A percentile compares a stretch with the other conserved stretches of the same genome.
phyloP scores from a whole-genome alignment of 176 grass and related monocot species.

The Eleusine coracana region DNA sequence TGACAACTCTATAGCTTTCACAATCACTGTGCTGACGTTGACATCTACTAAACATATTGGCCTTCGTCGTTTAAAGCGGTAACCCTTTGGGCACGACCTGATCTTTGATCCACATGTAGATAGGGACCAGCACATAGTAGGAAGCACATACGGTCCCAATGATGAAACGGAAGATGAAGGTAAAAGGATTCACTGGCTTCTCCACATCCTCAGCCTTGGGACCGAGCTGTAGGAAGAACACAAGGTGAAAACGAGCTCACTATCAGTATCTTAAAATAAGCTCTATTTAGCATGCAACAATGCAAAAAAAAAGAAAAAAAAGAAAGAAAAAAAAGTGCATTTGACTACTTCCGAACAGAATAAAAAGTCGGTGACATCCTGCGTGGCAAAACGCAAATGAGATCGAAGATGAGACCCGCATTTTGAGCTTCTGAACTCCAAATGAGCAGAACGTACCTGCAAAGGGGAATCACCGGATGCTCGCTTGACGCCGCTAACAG shows the following conservation, averaged over 20 bases:
- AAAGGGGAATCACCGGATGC: conserved; percentile 57
- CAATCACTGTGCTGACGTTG: background rate
- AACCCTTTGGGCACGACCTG: conserved; percentile 63
- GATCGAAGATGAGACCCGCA: too few species aligned
- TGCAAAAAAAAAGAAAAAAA: background rate
- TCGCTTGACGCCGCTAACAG: conserved; percentile 65
- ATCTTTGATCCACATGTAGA: conserved; percentile 86
- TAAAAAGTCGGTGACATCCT: too few species aligned
- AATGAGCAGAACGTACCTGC: conserved; percentile 33
- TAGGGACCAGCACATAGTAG: conserved; percentile 63
- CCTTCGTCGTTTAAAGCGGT: conserved; percentile 42
- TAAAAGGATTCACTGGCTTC: conserved; percentile 62
- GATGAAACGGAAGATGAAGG: conserved; percentile 52
- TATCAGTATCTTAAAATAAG: background rate
- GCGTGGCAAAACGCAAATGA: too few species aligned
- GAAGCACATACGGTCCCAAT: conserved; percentile 50
- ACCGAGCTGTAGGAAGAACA: conserved; percentile 56
- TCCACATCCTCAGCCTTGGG: conserved; percentile 64
- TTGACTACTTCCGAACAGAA: background rate
- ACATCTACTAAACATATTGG: background rate
- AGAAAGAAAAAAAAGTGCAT: background rate
- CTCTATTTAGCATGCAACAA: background rate
- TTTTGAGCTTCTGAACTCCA: too few species aligned
- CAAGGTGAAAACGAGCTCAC: background rate
- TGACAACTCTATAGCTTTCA: background rate